These are phyloP conservation scores for Arachnomyces sp. DNA, from an alignment of 2,329 filamentous ascomycete genomes.

Conservation along the genomic window DNA sequence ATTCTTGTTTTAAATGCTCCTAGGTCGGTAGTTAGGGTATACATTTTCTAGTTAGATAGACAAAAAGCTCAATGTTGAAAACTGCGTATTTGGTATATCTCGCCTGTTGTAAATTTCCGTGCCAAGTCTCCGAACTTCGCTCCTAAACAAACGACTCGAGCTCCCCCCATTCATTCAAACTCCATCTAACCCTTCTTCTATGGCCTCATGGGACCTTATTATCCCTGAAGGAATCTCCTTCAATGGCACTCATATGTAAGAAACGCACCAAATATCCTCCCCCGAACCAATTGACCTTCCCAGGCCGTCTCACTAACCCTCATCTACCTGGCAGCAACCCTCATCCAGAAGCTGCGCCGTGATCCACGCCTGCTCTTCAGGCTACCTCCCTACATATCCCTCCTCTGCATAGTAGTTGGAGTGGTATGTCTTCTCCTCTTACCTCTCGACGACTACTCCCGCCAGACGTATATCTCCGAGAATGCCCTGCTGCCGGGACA, in stretches of 20 bases:
- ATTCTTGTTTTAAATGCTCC: too few relatives aligned
- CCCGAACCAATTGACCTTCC: background rate
- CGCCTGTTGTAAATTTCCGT: slow-evolving; percentile 24
- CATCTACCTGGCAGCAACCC: slow-evolving; percentile 21
- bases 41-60: too few relatives aligned
- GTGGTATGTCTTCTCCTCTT: slow-evolving; percentile 84
- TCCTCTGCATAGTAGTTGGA: slow-evolving; percentile 75
- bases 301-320: background rate
- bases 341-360: slow-evolving; percentile 54
- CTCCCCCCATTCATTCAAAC: background rate
- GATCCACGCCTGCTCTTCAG: slow-evolving; percentile 65
- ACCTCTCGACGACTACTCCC: slow-evolving; percentile 82
- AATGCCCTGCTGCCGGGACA: slow-evolving; percentile 93
- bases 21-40: too few relatives aligned
- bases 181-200: slow-evolving; percentile 5
- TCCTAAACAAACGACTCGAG: background rate
- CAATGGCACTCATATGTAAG: slow-evolving; percentile 37
- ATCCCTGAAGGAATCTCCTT: slow-evolving; percentile 20
- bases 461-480: slow-evolving; percentile 91
- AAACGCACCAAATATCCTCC: background rate
- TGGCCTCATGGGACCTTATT: slow-evolving; percentile 16
- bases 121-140: slow-evolving; percentile 2
- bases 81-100: slow-evolving; percentile 26
- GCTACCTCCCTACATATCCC: slow-evolving; percentile 80
- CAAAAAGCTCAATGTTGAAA: background rate